A percentile compares a stretch with the other conserved stretches of the same genome.
phyloP scores from a whole-genome alignment of 257 asterid species.

The Ilex asprella region DNA sequence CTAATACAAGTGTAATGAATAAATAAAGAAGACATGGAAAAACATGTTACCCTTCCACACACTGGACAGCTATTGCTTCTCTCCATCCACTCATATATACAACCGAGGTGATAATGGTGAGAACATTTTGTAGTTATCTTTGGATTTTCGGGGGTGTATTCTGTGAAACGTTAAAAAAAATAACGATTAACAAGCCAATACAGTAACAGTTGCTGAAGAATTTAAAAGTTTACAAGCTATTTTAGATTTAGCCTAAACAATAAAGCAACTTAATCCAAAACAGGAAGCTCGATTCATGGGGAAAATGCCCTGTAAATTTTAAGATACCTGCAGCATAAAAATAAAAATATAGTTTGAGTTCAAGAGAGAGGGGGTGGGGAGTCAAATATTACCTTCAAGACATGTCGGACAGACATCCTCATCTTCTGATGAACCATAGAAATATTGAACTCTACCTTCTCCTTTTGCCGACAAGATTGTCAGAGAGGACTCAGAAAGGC shows the following conservation, averaged over 20 bases:
- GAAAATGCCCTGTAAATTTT: too few relatives aligned
- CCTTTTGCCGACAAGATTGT: slow-evolving; percentile 8
- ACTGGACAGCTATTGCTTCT: slow-evolving; percentile 50
- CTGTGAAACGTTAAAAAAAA: slow-evolving; percentile 18
- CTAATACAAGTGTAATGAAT: too few relatives aligned
- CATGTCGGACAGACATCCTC: slow-evolving; percentile 64
- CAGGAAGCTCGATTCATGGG: too few relatives aligned
- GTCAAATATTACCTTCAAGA: slow-evolving; percentile 44
- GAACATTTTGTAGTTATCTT: slow-evolving; percentile 38
- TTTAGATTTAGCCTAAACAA: too few relatives aligned
- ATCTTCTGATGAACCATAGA: slow-evolving; percentile 18
- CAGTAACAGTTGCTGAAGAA: not conserved
- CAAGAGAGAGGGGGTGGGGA: not conserved
- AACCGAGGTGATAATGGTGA: slow-evolving; percentile 65
- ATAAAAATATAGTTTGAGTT: too few relatives aligned
- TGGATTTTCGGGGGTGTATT: slow-evolving; percentile 52
- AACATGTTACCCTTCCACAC: slow-evolving; percentile 43
- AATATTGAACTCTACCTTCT: slow-evolving; percentile 3
- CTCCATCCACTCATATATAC: slow-evolving; percentile 76
- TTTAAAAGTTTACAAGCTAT: too few relatives aligned
- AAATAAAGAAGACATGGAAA: not conserved
- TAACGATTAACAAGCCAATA: not conserved
- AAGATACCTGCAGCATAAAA: too few relatives aligned
- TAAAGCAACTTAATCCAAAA: too few relatives aligned
- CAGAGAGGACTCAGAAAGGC: slow-evolving; percentile 14